Conservation (phyloP, 106 monocot genomes). For the Agapanthus africanus region DNA sequence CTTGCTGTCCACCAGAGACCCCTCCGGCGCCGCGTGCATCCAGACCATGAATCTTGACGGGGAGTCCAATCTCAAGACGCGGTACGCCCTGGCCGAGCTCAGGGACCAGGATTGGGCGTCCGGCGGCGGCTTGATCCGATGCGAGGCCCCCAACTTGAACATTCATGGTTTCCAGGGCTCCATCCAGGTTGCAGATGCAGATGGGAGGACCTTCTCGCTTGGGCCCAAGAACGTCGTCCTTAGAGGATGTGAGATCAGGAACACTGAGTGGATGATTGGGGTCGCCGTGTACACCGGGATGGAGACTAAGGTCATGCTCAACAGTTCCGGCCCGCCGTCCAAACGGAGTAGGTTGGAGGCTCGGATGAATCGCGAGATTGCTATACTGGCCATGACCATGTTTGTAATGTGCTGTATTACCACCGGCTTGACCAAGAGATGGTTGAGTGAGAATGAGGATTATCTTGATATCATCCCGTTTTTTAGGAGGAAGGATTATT, state of each 20-base stretch:
- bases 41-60: constrained; percentile 76
- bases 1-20: constrained; percentile 48
- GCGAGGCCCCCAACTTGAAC: constrained; percentile 54
- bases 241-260: constrained; percentile 70
- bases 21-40: constrained; percentile 60
- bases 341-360: constrained; percentile 71
- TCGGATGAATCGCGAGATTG: constrained; percentile 70
- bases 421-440: constrained; percentile 33
- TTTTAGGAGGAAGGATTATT: constrained; percentile 49
- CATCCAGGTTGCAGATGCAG: constrained; percentile 33
- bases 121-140: constrained; percentile 19
- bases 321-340: constrained; percentile 64
- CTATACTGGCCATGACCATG: constrained; percentile 39
- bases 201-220: constrained; percentile 31
- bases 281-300: constrained; percentile 69
- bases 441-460: constrained; percentile 41
- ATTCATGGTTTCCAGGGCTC: constrained; percentile 59
- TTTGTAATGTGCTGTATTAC: constrained; percentile 38
- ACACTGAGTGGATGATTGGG: constrained; percentile 58
- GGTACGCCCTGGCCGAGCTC: constrained; percentile 33
- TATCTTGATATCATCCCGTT: constrained; percentile 35
- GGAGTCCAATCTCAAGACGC: constrained; percentile 65
- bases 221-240: constrained; percentile 52
- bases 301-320: constrained; percentile 90
- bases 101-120: constrained; percentile 8